These are phyloP conservation scores for Entoloma clypeatum DNA, from an alignment of 1,284 basidiomycete species.

Conservation along the genomic window DNA sequence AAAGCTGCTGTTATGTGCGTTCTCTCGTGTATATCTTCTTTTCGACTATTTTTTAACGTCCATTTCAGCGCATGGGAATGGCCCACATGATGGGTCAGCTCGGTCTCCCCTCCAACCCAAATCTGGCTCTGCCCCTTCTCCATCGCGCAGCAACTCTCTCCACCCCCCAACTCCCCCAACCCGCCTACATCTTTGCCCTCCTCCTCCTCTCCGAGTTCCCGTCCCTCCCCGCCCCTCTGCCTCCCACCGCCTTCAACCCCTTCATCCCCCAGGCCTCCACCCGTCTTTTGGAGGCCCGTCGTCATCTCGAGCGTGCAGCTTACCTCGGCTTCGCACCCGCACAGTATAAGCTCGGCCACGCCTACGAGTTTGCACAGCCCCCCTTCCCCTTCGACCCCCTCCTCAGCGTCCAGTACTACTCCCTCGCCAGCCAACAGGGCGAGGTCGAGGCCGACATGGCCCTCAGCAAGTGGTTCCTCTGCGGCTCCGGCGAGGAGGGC, in stretches of 20 bases:
- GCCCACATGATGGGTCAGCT: conserved; percentile 88
- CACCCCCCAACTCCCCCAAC: conserved; percentile 77
- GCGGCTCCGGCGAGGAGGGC: conserved; percentile 49
- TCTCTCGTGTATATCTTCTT: conserved; percentile 8
- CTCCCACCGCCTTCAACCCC: conserved; percentile 49
- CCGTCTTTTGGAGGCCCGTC: conserved; percentile 46
- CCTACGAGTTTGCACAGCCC: conserved; percentile 87
- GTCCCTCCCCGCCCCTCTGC: conserved; percentile 53
- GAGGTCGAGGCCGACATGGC: conserved; percentile 96
- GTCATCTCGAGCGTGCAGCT: conserved; percentile 76
- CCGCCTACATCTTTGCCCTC: conserved; percentile 83
- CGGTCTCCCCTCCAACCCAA: conserved; percentile 50
- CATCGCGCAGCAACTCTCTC: conserved; percentile 74
- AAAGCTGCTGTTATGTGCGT: conserved; percentile 77
- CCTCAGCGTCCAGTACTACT: conserved; percentile 91
- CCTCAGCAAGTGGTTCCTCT: conserved; percentile 92
- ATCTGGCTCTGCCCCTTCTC: conserved; percentile 68
- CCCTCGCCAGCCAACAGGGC: conserved; percentile 78
- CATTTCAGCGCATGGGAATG: conserved; percentile 79
- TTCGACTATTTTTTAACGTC: conserved; percentile 8
- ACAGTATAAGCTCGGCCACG: conserved; percentile 90
- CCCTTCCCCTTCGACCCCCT: conserved; percentile 88
- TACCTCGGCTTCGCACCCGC: conserved; percentile 86
- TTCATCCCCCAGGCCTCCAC: conserved; percentile 45
- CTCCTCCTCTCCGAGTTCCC: conserved; percentile 80